Percentiles rank a stretch among this genome's conserved stretches.
These are phyloP conservation scores for Xylaria palmicola DNA, from an alignment of 495 filamentous ascomycete genomes.

Conservation along the genomic window DNA sequence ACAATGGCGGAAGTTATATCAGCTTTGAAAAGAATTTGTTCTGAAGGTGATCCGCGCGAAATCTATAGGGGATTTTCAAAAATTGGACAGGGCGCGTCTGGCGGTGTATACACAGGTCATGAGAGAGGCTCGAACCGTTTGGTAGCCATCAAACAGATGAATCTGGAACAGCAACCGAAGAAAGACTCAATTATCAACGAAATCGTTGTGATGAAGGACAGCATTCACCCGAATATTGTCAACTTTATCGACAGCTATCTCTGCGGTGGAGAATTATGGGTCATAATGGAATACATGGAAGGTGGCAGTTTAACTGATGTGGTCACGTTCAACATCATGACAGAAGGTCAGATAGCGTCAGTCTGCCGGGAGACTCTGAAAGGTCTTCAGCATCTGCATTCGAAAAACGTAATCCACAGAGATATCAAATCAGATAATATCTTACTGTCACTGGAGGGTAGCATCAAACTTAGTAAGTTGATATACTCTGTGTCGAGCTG, in stretches of 20 bases:
- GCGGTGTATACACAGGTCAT: constrained; percentile 91
- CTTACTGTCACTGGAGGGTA: constrained; percentile 87
- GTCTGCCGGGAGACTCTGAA: constrained; percentile 92
- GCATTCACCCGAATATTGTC: constrained; percentile 96
- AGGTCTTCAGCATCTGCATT: constrained; percentile 92
- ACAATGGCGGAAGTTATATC: constrained; percentile 76
- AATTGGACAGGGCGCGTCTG: constrained; percentile 96
- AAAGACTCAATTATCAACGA: constrained; percentile 99
- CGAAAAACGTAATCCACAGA: constrained; percentile 95
- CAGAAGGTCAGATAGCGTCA: constrained; percentile 91
- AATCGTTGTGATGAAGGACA: constrained; percentile 98
- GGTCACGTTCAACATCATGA: constrained; percentile 99
- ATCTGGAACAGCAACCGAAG: constrained; percentile 95
- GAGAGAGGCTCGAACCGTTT: constrained; percentile 78
- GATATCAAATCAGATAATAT: constrained; percentile 99
- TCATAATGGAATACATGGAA: constrained; percentile 99
- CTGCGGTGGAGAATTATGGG: constrained; percentile 87
- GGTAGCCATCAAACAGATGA: constrained; percentile 99
- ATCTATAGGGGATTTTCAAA: constrained; percentile 87
- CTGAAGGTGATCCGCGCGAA: constrained; percentile 79
- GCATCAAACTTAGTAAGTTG: constrained; percentile 91
- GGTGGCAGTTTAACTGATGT: constrained; percentile 97
- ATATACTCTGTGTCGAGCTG: background rate
- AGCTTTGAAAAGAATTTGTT: constrained; percentile 83
- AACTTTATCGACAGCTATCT: constrained; percentile 98